These are phyloP conservation scores for Thymus quinquecostatus DNA, from an alignment of 257 asterid species.

Conservation along the genomic window DNA sequence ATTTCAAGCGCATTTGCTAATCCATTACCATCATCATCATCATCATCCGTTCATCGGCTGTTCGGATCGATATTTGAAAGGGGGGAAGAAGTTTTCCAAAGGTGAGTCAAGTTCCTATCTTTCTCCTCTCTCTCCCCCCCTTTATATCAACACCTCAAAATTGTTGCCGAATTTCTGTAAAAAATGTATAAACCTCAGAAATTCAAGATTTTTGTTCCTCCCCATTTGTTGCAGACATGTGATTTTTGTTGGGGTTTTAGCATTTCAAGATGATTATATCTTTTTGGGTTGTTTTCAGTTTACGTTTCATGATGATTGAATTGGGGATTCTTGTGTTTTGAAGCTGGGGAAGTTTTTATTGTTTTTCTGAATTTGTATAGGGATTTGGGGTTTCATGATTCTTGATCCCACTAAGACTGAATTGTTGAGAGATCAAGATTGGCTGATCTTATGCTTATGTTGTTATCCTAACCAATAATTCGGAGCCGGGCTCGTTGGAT, in stretches of 20 bases:
- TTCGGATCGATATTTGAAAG: constrained; percentile 32
- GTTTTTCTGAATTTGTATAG: constrained; percentile 5
- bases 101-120: constrained; percentile 36
- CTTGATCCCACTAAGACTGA: constrained; percentile 16
- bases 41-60: constrained; percentile 29
- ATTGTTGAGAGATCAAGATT: constrained; percentile 24
- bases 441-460: neutral
- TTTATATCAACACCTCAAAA: constrained; percentile 28
- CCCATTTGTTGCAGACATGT: neutral
- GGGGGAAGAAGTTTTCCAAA: constrained; percentile 19
- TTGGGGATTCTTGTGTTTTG: constrained; percentile 2
- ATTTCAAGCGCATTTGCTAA: constrained; percentile 2
- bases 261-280: neutral
- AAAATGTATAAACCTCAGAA: neutral
- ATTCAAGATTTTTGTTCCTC: constrained; percentile 34
- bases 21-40: constrained; percentile 15
- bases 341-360: neutral
- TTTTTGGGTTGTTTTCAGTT: constrained; percentile 19
- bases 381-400: constrained; percentile 27
- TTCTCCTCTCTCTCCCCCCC: constrained; percentile 31
- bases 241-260: constrained; percentile 30
- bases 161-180: constrained; percentile 1
- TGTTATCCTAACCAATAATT: neutral
- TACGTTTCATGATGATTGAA: constrained; percentile 22
- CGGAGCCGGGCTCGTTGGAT: neutral